Evolutionary conservation across 2,329 filamentous ascomycete genomes (phyloP).

Genomic region (Cadophora gregata): DNA sequence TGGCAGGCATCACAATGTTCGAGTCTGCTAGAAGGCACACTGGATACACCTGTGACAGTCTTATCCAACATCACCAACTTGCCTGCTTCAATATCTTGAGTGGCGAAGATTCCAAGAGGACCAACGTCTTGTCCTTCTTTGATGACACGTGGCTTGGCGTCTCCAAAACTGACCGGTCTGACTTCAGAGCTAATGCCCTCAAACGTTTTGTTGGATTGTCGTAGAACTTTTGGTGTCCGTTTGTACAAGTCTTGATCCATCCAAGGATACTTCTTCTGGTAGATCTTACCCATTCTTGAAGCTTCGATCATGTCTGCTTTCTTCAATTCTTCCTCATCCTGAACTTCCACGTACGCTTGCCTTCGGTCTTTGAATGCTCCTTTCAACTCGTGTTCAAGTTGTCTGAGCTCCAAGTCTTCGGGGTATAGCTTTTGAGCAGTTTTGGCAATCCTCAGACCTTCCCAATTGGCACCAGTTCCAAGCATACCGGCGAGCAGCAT

Average conservation of each 20-base stretch:
- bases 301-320: conserved; percentile 1
- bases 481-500: conserved; percentile 30
- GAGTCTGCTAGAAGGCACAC: conserved; percentile 26
- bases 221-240: conserved; percentile 31
- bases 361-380: conserved; percentile 24
- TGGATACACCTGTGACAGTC: conserved; percentile 28
- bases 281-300: conserved; percentile 32
- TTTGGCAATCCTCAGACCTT: conserved; percentile 32
- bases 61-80: conserved; percentile 38
- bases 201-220: conserved; percentile 32
- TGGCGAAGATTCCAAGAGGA: conserved; percentile 40
- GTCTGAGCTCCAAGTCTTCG: conserved; percentile 25
- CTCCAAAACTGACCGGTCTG: conserved; percentile 30
- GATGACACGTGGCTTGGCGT: not conserved
- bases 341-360: conserved; percentile 5
- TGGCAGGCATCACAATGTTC: conserved; percentile 40
- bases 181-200: conserved; percentile 24
- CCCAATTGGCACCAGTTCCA: conserved; percentile 36
- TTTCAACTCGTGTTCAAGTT: conserved; percentile 17
- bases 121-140: conserved; percentile 37
- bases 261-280: conserved; percentile 41
- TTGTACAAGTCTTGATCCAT: conserved; percentile 32
- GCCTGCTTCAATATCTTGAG: conserved; percentile 33
- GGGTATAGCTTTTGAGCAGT: conserved; percentile 33
- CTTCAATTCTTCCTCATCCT: not conserved